Conservation (phyloP, 1,284 basidiomycete species). For the Ustilago trichophora region DNA sequence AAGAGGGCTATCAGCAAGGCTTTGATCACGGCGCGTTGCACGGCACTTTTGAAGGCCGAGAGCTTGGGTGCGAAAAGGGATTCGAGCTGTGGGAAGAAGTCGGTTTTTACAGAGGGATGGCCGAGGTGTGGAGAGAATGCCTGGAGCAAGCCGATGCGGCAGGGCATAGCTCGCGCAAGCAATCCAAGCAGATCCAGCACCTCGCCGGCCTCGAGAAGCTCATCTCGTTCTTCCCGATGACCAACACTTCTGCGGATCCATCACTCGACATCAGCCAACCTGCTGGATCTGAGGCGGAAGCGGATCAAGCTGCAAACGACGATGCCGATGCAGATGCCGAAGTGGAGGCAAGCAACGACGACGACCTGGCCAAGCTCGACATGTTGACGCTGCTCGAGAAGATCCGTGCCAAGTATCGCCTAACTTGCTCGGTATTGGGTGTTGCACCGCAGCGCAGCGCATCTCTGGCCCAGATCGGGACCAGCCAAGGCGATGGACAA, state of each 20-base stretch:
- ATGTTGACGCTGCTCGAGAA: conserved; percentile 79
- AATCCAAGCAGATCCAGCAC: conserved; percentile 72
- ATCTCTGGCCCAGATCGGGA: conserved; percentile 5
- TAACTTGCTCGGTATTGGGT: conserved; percentile 83
- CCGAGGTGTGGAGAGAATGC: conserved; percentile 73
- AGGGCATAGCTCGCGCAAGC: conserved; percentile 45
- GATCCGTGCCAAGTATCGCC: conserved; percentile 86
- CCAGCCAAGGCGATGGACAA: not conserved
- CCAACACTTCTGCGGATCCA: conserved; percentile 67
- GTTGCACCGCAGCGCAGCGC: conserved; percentile 70
- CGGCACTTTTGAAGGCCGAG: conserved; percentile 89
- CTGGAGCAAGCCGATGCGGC: conserved; percentile 27
- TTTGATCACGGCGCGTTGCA: conserved; percentile 85
- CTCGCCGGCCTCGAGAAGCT: conserved; percentile 74
- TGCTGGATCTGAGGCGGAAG: conserved; percentile 3
- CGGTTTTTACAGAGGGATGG: conserved; percentile 88
- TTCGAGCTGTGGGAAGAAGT: conserved; percentile 97
- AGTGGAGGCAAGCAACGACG: conserved; percentile 30
- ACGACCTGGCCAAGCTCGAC: conserved; percentile 70
- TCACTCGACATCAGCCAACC: conserved; percentile 30
- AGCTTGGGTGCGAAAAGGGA: conserved; percentile 86
- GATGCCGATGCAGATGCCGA: conserved; percentile 7
- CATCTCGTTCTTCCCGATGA: conserved; percentile 77
- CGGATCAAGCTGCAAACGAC: conserved; percentile 39
- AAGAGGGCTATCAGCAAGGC: conserved; percentile 79